Evolutionary conservation across 257 asterid genomes (phyloP), one percentile per base, ranked within the genome.

Genomic region (Capsicum baccatum): DNA sequence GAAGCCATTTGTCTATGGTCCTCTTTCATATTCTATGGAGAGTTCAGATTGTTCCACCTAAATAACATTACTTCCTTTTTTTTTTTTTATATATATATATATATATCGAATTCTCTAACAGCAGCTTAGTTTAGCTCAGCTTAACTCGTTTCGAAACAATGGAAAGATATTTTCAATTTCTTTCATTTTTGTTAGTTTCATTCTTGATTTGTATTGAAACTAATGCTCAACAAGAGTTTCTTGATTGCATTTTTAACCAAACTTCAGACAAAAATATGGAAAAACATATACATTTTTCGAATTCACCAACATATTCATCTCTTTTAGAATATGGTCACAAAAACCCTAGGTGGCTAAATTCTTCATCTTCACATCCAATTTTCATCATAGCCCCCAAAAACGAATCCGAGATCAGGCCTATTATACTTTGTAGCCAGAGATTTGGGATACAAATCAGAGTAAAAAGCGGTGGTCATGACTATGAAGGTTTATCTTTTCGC

Each of bases 391-490:
- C 86, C 26, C 90, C 89, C 11, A 48, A 11, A 26, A 35, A 35
- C 0, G 78, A 58, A 52, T 12, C 55, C 1, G 89, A 88, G 69
- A 86, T 88, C 62, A 70, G 33, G 35, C 74, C 81, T 3, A 47
- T 81, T 69, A 39, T 88, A 10, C 3, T 84, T 19, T 86, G 89
- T 57, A 78, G 84, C 83, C 33, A 37, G 3, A 82, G 16, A 21
- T 8, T 39, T 11, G 87, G 79, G 26, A 14, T 86, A 10, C 89
- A 83, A 67, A 55, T 88, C 4, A 86, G 89, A 79, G 64, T 86
- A 21, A 88, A 68, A 63, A 88, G 90, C 10, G 87, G 88, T 5
- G 90, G 90, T 0, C 88, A 85, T 62, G 90, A 87, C 79, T 88
- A 85, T n/a, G 88, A 85, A 83, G 90, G 90, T 79, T 83, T 80